Evolutionary conservation across 2,329 filamentous ascomycete genomes (phyloP), one percentile per base, ranked within the genome.

Genomic region (Cladorrhinum sp.): DNA sequence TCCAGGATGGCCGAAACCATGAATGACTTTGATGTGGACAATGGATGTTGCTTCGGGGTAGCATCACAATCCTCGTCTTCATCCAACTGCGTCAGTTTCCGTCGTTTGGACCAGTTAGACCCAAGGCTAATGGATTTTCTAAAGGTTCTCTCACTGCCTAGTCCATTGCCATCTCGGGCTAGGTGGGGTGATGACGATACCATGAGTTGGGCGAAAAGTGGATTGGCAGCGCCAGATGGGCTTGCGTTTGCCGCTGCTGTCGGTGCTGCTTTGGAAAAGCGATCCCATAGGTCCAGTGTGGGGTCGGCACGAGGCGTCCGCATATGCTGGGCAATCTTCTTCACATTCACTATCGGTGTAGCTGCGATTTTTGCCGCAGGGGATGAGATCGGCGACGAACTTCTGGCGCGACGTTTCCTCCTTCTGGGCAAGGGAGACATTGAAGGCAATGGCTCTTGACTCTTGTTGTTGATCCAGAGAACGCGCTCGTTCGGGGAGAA

Each of bases 271-370:
- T 85, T 74, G 38, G 88, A 83, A 70, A 91, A 92, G 56, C 88
- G 85, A 67, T 89, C 90, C 90, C 90, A 93, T 1, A 93, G 75
- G 64, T 93, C 89, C 29, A 88, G 75, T 2, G 88, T 89, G 38
- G 90, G 88, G 68, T 93, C 89, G 29, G 86, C 82, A 64, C 88
- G 84, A 12, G 87, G 87, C 1, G 88, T 89, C 65, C 83, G 86
- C 49, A 90, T 73, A 0, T 84, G 78, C 57, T 81, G 78, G 41
- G 83, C 81, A 48, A 88, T 74, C 64, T 81, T 79, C 68, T 85
- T 81, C 41, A 87, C 75, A 66, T 89, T 85, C 62, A 87, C 76
- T 0, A 80, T 69, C 6, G 79, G 77, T 1, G 77, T 75, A 24
- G 71, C 41, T 3, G 41, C 73, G 5, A 74, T 67, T 55, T 77